Evolutionary conservation across 2,329 filamentous ascomycete species (phyloP).

Genomic region (Sclerotinia glacialis): DNA sequence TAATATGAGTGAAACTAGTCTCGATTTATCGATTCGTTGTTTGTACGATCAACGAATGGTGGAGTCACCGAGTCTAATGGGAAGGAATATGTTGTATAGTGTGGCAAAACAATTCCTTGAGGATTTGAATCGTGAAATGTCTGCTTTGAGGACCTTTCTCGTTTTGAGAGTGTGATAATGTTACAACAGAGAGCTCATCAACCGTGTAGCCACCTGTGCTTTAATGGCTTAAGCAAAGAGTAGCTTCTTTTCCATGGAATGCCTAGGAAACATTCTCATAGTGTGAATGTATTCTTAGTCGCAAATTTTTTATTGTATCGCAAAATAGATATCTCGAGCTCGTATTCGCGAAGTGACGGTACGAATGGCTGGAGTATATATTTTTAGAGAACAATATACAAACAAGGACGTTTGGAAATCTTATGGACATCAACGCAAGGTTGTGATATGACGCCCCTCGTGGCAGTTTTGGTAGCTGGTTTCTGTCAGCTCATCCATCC

Average conservation of each 20-base stretch:
- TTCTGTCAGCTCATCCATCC: background rate
- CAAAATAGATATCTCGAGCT: background rate
- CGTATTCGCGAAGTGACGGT: background rate
- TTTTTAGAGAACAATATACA: background rate
- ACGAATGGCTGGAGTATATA: background rate
- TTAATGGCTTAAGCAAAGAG: background rate
- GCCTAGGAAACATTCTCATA: background rate
- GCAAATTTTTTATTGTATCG: background rate
- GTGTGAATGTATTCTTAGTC: background rate
- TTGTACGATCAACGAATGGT: background rate
- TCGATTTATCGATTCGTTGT: background rate
- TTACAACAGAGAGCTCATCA: background rate
- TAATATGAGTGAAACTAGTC: background rate
- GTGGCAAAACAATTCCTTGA: background rate
- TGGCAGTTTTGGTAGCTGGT: background rate
- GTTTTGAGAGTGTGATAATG: background rate
- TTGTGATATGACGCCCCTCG: background rate
- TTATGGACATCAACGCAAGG: background rate
- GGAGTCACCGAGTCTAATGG: background rate
- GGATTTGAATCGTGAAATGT: background rate
- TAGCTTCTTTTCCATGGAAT: background rate
- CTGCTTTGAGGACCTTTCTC: background rate
- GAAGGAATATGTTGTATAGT: background rate
- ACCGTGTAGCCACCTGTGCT: background rate
- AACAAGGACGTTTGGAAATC: background rate